These are phyloP conservation scores for Mycena polygramma DNA, from an alignment of 768 basidiomycete species.

Conservation along the genomic window DNA sequence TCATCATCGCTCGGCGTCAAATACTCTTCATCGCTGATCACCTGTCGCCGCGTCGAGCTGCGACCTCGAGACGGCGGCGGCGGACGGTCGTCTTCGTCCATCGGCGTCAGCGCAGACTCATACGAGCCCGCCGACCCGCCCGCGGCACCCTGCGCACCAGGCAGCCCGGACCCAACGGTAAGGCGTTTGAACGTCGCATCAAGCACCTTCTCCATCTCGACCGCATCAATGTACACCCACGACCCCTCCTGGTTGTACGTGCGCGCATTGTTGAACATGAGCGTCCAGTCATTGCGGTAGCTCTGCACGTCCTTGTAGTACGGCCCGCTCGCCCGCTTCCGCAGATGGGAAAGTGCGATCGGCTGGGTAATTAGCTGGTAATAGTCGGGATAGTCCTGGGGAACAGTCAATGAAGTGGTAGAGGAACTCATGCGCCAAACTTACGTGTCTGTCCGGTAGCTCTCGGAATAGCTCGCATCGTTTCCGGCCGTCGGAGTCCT, in stretches of 20 bases:
- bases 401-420: slow-evolving; percentile 33
- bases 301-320: slow-evolving; percentile 81
- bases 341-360: slow-evolving; percentile 89
- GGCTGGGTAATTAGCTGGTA: slow-evolving; percentile 90
- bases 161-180: slow-evolving; percentile 77
- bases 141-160: slow-evolving; percentile 67
- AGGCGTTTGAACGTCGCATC: slow-evolving; percentile 74
- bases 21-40: slow-evolving; percentile 81
- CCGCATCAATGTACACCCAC: slow-evolving; percentile 94
- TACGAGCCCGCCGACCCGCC: slow-evolving; percentile 60
- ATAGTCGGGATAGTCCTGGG: slow-evolving; percentile 93
- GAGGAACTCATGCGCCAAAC: slow-evolving; percentile 35
- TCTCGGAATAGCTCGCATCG: slow-evolving; percentile 91
- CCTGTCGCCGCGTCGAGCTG: slow-evolving; percentile 76
- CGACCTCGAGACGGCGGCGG: slow-evolving; percentile 65
- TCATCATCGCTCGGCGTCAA: slow-evolving; percentile 85
- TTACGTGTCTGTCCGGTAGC: slow-evolving; percentile 82
- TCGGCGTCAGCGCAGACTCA: slow-evolving; percentile 80
- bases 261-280: slow-evolving; percentile 95
- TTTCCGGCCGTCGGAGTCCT: slow-evolving; percentile 80
- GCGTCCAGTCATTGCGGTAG: slow-evolving; percentile 84
- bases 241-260: slow-evolving; percentile 96
- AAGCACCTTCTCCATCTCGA: slow-evolving; percentile 94
- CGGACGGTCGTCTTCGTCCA: slow-evolving; percentile 85
- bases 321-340: slow-evolving; percentile 75